phyloP scores from a whole-genome alignment of 148 eudicot species.

The Dysphania ambrosioides region DNA sequence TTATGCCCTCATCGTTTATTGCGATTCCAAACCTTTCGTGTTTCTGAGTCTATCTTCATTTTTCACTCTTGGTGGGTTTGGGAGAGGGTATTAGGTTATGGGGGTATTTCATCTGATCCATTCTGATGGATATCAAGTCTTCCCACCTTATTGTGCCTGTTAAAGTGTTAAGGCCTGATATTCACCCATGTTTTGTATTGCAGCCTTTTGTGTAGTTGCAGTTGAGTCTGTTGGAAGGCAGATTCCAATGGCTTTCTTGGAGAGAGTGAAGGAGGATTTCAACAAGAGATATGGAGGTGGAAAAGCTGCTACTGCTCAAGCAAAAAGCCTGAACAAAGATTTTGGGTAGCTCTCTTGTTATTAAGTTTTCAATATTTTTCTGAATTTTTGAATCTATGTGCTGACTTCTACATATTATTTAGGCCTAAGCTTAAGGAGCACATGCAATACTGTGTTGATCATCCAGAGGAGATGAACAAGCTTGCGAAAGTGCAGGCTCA shows the following conservation, averaged over 20 bases:
- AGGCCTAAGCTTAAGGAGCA: slow-evolving; percentile 54
- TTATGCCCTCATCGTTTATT: not conserved
- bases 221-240: slow-evolving; percentile 51
- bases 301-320: slow-evolving; percentile 47
- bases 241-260: slow-evolving; percentile 51
- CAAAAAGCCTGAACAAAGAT: slow-evolving; percentile 51
- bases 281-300: slow-evolving; percentile 54
- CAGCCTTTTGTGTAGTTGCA: slow-evolving; percentile 53
- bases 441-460: slow-evolving; percentile 55
- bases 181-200: slow-evolving; percentile 16
- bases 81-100: not conserved
- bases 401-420: slow-evolving; percentile 2
- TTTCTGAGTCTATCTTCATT: not conserved
- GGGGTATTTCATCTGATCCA: no score
- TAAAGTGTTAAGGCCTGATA: not conserved
- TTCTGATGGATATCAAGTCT: not conserved
- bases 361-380: not conserved
- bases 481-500: slow-evolving; percentile 50
- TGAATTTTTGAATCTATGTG: not conserved
- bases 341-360: slow-evolving; percentile 34
- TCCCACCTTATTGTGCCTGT: not conserved
- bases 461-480: slow-evolving; percentile 56
- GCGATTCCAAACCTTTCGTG: not conserved
- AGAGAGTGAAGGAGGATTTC: slow-evolving; percentile 49
- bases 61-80: not conserved